Base-by-base conservation (phyloP, 768 basidiomycete species). In the Myochromella boudieri region DNA sequence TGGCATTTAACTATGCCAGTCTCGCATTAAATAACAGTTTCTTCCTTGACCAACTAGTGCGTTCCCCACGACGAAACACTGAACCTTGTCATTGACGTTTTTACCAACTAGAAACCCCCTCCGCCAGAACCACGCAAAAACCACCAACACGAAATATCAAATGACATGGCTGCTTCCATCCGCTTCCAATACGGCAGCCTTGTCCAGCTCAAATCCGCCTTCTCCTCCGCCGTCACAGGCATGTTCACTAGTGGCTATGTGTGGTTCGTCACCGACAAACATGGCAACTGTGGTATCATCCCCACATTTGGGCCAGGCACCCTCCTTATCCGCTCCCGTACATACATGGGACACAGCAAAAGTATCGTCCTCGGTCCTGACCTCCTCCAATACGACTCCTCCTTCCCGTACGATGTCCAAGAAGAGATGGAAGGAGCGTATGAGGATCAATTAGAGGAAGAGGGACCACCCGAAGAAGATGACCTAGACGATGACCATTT, bases 21-120 rank as follows among this genome's bases (percentile, higher is more conserved):
- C 79, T 91, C 37, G 91, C 95, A 4, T 71, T 97, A 51, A 99
- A 98, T 70, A 98, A 97, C 66, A 84, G 84, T 56, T 98, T 91
- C 78, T 98, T 98, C 76, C 77, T 99, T 22, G 79, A 90, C 54
- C 76, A 75, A 47, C 75, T 99, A 29, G 95, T 97, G 63, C 42
- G 92, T 76, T 40, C 42, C 28, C 17, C 26, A 11, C 20, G 39
- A 48, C 33, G 15, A 9, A 15, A 29, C 18, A 17, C 15, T 9
- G 10, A 7, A 53, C 32, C 55, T 49, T 17, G 40, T 46, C 17
- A 25, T 51, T 33, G 27, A 51, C 44, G n/a, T 26, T 28, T 42
- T 25, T 36, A n/a, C n/a, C 48, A 38, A 22, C 20, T 51, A 80
- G 77, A 71, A 69, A 66, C 74, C 74, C 21, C 67, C 70, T 21